A percentile compares a stretch with the other conserved stretches of the same genome.
These are phyloP conservation scores for Backusella psychrophila DNA, from an alignment of 192 early-diverging fungal genomes.

Conservation along the genomic window DNA sequence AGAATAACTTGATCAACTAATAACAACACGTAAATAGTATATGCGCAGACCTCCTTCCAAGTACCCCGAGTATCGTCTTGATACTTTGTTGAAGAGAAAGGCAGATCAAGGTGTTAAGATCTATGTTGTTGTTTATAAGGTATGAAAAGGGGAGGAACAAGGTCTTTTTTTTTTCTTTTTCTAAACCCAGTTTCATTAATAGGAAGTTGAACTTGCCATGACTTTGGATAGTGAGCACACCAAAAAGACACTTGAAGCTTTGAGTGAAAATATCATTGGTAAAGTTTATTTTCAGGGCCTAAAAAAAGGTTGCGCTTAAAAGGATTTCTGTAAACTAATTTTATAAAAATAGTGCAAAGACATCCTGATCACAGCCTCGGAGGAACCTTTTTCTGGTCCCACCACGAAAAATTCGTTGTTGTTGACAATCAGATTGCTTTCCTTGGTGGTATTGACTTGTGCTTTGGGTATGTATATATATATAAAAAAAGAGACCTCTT, in stretches of 20 bases:
- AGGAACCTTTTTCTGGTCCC: constrained; percentile 87
- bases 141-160: not conserved
- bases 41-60: constrained; percentile 69
- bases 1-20: not conserved
- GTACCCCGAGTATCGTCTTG: constrained; percentile 76
- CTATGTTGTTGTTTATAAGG: constrained; percentile 84
- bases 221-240: constrained; percentile 75
- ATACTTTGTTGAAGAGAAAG: constrained; percentile 73
- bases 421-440: constrained; percentile 82
- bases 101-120: constrained; percentile 85
- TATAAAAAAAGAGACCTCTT: not conserved
- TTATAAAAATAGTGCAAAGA: constrained; percentile 57
- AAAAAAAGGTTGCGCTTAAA: not conserved
- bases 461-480: constrained; percentile 56
- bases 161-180: not conserved
- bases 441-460: constrained; percentile 83
- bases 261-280: constrained; percentile 76
- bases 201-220: constrained; percentile 72
- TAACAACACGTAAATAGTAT: constrained; percentile 44
- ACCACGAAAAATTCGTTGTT: constrained; percentile 76
- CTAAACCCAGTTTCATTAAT: not conserved
- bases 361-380: constrained; percentile 84
- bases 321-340: not conserved
- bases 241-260: constrained; percentile 65
- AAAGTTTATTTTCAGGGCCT: not conserved